Evolutionary conservation across 1,139 yeast genomes (phyloP).

Genomic region (Hyphopichia buzzinii): DNA sequence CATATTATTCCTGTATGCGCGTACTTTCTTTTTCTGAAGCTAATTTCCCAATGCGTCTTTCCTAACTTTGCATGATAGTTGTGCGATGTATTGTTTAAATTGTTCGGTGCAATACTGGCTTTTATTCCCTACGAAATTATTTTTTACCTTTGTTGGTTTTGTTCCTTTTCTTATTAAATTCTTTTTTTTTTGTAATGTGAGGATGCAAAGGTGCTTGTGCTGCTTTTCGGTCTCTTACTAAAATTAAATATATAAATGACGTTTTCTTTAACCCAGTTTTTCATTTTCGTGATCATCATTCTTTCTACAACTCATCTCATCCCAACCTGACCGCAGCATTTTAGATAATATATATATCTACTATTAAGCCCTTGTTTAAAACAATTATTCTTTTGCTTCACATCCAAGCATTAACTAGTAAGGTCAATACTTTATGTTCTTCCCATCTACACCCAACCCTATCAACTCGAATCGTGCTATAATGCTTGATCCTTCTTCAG

Average conservation of each 20-base stretch:
- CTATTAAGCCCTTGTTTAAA: background rate
- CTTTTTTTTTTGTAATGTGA: conserved; percentile 1
- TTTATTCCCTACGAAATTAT: background rate
- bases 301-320: background rate
- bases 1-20: too few species aligned
- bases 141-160: background rate
- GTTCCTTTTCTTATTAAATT: background rate
- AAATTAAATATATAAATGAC: conserved; percentile 5
- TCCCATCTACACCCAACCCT: conserved; percentile 9
- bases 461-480: conserved; percentile 15
- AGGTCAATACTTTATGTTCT: conserved; percentile 9
- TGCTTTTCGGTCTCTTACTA: background rate
- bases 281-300: background rate
- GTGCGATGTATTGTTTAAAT: background rate
- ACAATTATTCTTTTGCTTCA: conserved; percentile 2
- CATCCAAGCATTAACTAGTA: conserved; percentile 1
- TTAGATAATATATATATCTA: background rate
- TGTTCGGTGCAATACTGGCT: background rate
- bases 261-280: background rate
- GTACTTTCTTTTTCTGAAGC: background rate
- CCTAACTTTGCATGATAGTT: background rate
- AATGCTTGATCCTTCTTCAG: conserved; percentile 20
- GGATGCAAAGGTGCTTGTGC: too few species aligned
- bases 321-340: background rate
- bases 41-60: background rate